Evolutionary conservation across 2,329 filamentous ascomycete species (phyloP).

Genomic region (Colletotrichum sp.): DNA sequence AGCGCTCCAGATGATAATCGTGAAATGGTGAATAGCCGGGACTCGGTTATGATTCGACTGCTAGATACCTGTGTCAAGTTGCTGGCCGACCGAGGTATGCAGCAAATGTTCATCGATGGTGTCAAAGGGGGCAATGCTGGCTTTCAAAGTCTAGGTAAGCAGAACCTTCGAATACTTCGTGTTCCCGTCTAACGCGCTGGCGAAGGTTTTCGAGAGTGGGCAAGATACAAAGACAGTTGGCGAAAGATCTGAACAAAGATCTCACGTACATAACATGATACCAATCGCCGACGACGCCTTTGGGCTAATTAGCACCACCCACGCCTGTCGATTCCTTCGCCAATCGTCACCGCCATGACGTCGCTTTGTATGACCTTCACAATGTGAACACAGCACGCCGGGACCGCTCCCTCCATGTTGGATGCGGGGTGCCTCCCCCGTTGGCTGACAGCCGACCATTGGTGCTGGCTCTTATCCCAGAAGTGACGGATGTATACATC

Average conservation of each 20-base stretch:
- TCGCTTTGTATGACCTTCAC: neutral
- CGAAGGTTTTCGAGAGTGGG: constrained; percentile 64
- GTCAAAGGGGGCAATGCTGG: constrained; percentile 55
- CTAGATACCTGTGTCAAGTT: constrained; percentile 56
- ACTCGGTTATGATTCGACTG: constrained; percentile 57
- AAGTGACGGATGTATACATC: neutral
- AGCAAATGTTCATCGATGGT: constrained; percentile 60
- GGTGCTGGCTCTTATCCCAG: neutral
- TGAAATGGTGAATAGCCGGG: constrained; percentile 46
- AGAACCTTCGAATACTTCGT: neutral
- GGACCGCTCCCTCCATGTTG: neutral
- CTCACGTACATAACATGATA: neutral
- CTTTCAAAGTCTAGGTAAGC: constrained; percentile 58
- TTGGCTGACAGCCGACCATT: neutral
- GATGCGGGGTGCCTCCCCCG: neutral
- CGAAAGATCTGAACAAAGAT: constrained; percentile 11
- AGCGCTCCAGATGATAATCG: constrained; percentile 45
- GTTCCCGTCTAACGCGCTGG: neutral
- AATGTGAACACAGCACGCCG: neutral
- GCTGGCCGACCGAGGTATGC: constrained; percentile 55
- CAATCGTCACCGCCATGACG: neutral
- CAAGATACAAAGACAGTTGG: constrained; percentile 62
- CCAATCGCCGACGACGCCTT: neutral
- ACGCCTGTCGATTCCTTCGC: neutral
- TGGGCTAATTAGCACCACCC: neutral